Base-by-base conservation (phyloP, 192 early-diverging fungal species). In the Rhizophlyctis rosea region DNA sequence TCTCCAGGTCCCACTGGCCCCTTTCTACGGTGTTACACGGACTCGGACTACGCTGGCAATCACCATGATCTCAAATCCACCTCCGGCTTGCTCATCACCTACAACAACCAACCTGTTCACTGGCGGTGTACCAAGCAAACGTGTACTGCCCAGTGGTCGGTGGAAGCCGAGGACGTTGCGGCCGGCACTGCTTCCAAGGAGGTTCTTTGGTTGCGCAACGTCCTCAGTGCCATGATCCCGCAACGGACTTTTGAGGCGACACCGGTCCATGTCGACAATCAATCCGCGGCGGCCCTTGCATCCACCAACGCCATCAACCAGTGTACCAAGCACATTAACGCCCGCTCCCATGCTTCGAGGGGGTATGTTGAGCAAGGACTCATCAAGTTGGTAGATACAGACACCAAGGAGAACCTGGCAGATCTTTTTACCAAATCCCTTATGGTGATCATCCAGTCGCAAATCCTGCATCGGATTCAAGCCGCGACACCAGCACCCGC, bases 111-210 rank as follows among this genome's bases (percentile, higher is more conserved):
- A 44, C 7, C 39, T 44, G 51, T 53, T 7, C 7, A 11, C 27
- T 53, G 51, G 51, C 9, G 24, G 11, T 16, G 21, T 24, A 53
- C 51, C 7, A 61, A 58, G 13, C 27, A 54, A 25, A 32, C 24
- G 3, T 18, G 27, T 9, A 9, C 21, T 58, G 59, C 24, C 5
- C 34, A 21, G 23, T 58, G 3, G 14, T 27, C 24, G 5, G 59
- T 34, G 3, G 59, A 61, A 34, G 59, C 54, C 32, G 54, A 61
- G 34, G n/a, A 54, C 47, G 28, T 54, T 61, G 59, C 59, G 13
- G 47, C 47, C 3, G 59, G 18, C n/a, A 59, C 49, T 30, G 28
- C 5, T 3, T 47, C 53, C 28, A 59, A 61, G 7, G 59, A 61
- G 52, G 18, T 21, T 28, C 3, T 61, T 7, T 53, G 47, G 47